Evolutionary conservation across 78 protist species (phyloP), one percentile per base, ranked within the genome.

Genomic region (Cavenderia fasciculata): DNA sequence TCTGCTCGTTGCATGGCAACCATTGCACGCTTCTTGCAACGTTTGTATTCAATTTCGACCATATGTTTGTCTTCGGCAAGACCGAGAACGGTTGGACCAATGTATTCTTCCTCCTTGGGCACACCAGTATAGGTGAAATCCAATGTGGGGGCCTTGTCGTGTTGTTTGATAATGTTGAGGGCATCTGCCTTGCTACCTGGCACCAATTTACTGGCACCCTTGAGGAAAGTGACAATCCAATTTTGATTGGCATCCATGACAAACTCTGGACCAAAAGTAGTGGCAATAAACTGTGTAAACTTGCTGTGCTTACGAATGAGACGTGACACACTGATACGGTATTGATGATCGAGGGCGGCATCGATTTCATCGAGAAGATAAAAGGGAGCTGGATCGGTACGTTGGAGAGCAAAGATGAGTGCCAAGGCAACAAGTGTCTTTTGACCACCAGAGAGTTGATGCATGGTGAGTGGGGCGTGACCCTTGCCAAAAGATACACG

Each of bases 361-460:
- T 99, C 99, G 43, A 99, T 95, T 93, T 99, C 99, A 70, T 99
- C 99, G 59, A 99, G 97, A 5, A 98, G 78, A 70, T 99, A 99
- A 92, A 99, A 99, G 23, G 99, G 99, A 2, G 99, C 99, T 0
- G 99, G 99, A 59, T 98, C 99, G 11, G 96, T 85, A n/a, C 94
- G 77, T 82, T 99, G 99, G 27, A 99, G 98, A 18, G 99, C 99
- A 27, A 99, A 98, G 40, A 99, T 98, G 23, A 99, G 69, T 4
- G 98, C 82, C 8, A 99, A 95, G n/a, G 99, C 98, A 2, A 98
- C 99, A 23, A 99, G 47, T n/a, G 99, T 74, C 89, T 98, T 98
- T 90, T 99, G 99, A 73, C 85, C 87, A 49, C 79, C 94, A 31
- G 87, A 66, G 14, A 68, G 16, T 43, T 66, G 94, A 49, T 59